Base-by-base conservation (phyloP, 306 rosid genomes). In the Luffa aegyptiaca region DNA sequence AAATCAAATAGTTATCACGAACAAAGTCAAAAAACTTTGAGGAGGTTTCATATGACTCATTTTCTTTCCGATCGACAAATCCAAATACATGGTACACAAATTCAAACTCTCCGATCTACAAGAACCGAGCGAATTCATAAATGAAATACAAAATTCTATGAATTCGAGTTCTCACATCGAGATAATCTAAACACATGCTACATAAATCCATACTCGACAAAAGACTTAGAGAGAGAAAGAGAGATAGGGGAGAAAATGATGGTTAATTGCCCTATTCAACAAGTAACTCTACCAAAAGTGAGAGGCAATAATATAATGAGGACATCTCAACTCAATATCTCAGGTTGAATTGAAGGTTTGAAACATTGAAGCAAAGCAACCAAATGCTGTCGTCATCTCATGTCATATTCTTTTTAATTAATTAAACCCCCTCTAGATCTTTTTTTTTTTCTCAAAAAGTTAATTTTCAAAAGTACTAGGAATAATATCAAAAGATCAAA, bases 311-410 rank as follows among this genome's bases (percentile, higher is more conserved):
- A 26, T 26, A 26, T 26, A 26, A 17, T 10, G 39, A 71, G 20
- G 76, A 26, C 57, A 71, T 71, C 76, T 71, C 76, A 71, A 45
- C 76, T 71, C 76, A 71, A 45, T 51, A 48, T 31, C 78, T 72
- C 77, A 72, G 77, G 77, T 72, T 72, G 41, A 46, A 46, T 72
- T 72, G 41, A 46, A 46, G 59, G 61, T 73, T 73, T 49, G 61
- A 73, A 49, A 73, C 8, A 49, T 49, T 73, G 44, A 73, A 48
- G 45, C 18, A 44, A 73, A 48, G 45, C 18, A 44, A 17, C 62
- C 31, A 51, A 51, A 74, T 74, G 78, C 10, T 74, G 26, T 49
- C 26, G 46, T 74, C 78, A 74, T 74, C 45, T 74, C 62, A 6
- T 70, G n/a, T 70, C 76, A 45, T 44, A 45, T 70, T 70, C 37